A percentile compares a stretch with the other conserved stretches of the same genome.
These are phyloP conservation scores for Zymoseptoria crescenta DNA, from an alignment of 2,329 filamentous ascomycete genomes.

Conservation along the genomic window DNA sequence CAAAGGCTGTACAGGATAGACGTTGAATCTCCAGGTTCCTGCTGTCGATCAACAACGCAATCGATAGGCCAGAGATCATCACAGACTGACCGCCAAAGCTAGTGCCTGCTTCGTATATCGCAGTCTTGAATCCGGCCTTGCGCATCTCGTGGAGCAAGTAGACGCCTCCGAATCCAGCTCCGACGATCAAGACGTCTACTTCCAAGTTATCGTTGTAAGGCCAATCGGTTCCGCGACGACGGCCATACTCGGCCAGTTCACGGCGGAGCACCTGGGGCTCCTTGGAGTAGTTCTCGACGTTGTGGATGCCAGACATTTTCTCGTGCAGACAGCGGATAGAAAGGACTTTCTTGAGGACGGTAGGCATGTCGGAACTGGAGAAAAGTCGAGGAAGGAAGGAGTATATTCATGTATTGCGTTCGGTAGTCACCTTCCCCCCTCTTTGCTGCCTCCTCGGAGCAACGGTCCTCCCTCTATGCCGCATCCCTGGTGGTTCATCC, in stretches of 20 bases:
- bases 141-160: conserved; percentile 31
- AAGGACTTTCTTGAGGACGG: conserved; percentile 2
- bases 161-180: conserved; percentile 39
- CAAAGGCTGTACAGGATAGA: conserved; percentile 33
- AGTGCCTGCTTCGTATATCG: conserved; percentile 30
- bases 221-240: conserved; percentile 11
- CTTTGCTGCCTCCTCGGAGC: too few species aligned
- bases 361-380: too few species aligned
- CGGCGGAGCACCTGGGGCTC: conserved; percentile 8
- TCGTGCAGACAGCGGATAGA: conserved; percentile 4
- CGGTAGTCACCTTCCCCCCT: too few species aligned
- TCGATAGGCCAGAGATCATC: conserved; percentile 12
- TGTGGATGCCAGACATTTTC: conserved; percentile 6
- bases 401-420: too few species aligned
- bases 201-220: conserved; percentile 24
- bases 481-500: too few species aligned
- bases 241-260: conserved; percentile 13
- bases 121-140: conserved; percentile 26
- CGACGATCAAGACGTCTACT: conserved; percentile 25
- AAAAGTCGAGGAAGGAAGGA: too few species aligned
- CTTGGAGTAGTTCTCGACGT: conserved; percentile 2
- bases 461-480: too few species aligned
- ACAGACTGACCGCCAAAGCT: conserved; percentile 31
- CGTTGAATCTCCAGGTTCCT: conserved; percentile 42
- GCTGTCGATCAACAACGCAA: conserved; percentile 40